Evolutionary conservation across 371 early-diverging fungal species (phyloP).

Genomic region (Actinomortierella ambigua): DNA sequence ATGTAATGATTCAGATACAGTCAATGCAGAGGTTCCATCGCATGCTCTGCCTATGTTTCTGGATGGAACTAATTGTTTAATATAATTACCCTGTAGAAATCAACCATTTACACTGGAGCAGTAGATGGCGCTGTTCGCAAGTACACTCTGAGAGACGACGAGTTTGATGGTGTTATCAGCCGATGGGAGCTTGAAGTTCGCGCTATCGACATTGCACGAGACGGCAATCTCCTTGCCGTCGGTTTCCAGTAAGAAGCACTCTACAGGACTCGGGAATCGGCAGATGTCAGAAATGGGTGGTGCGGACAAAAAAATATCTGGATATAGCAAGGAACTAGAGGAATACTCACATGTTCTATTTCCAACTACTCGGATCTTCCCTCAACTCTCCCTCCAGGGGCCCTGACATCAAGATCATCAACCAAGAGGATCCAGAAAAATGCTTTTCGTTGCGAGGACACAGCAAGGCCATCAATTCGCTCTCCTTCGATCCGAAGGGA

Average conservation of each 20-base stretch:
- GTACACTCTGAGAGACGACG: slow-evolving; percentile 8
- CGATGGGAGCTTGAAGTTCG: slow-evolving; percentile 24
- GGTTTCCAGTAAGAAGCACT: slow-evolving; percentile 30
- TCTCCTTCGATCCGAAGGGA: slow-evolving; percentile 40
- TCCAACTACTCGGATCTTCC: background rate
- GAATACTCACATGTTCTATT: background rate
- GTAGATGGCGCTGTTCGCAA: slow-evolving; percentile 20
- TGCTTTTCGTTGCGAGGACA: slow-evolving; percentile 37
- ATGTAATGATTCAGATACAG: slow-evolving; percentile 9
- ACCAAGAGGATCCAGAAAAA: slow-evolving; percentile 30
- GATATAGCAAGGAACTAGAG: no score
- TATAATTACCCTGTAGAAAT: background rate
- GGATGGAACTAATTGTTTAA: background rate
- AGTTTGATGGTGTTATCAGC: slow-evolving; percentile 14
- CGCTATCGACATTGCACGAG: slow-evolving; percentile 21
- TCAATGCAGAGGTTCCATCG: background rate
- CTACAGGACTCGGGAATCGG: background rate
- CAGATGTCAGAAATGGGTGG: background rate
- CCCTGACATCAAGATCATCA: slow-evolving; percentile 30
- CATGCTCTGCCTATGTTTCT: background rate
- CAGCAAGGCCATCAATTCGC: slow-evolving; percentile 35
- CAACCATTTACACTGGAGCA: slow-evolving; percentile 22
- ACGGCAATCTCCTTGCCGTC: slow-evolving; percentile 23
- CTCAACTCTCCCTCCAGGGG: slow-evolving; percentile 2
- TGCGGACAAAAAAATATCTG: background rate